phyloP scores from a whole-genome alignment of 23 red algal species.

The Gracilaria vermiculophylla region DNA sequence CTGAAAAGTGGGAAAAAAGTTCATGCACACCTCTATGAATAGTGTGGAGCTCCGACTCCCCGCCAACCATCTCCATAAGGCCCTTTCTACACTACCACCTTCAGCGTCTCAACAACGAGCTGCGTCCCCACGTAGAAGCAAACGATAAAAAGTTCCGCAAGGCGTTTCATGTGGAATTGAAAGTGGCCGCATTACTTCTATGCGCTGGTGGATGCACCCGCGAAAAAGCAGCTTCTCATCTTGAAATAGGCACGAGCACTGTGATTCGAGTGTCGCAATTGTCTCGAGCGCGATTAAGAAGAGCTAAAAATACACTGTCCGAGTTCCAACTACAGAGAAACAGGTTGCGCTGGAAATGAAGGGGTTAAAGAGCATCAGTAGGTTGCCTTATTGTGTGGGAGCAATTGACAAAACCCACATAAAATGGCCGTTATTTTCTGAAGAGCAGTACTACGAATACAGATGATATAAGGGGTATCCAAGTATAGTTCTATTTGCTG shows the following conservation, averaged over 20 bases:
- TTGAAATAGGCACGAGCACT: neutral
- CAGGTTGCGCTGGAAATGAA: neutral
- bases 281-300: neutral
- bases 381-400: neutral
- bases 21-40: too few species aligned
- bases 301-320: neutral
- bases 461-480: too few species aligned
- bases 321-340: neutral
- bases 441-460: too few species aligned
- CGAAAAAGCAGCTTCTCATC: neutral
- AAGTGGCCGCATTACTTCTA: neutral
- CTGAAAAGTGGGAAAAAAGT: too few species aligned
- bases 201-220: neutral
- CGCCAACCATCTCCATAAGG: too few species aligned
- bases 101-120: too few species aligned
- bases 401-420: too few species aligned
- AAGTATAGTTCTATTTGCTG: too few species aligned
- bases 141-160: neutral
- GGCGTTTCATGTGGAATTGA: neutral
- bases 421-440: too few species aligned
- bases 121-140: neutral
- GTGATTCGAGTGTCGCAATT: neutral
- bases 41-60: too few species aligned
- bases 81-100: too few species aligned
- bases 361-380: neutral